Percentiles rank a stretch among this genome's conserved stretches.
Conservation (phyloP, 2,329 filamentous ascomycete species). For the Epichloe gansuensis region DNA sequence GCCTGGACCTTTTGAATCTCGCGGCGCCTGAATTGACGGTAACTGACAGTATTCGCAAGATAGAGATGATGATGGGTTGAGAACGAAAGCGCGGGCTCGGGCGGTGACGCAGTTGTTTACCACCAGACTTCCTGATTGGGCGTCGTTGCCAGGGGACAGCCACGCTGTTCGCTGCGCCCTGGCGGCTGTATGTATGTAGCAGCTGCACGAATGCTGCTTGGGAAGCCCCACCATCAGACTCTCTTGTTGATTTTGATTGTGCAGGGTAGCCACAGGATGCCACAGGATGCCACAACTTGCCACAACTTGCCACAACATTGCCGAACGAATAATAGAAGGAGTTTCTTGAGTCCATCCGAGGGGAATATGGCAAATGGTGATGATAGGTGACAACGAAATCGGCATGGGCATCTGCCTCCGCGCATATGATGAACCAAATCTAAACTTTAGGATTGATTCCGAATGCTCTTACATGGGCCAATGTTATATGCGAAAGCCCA, state of each 20-base stretch:
- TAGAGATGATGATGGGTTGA: not conserved
- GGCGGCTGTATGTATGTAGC: not conserved
- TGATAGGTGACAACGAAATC: no score
- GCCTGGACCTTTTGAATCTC: not conserved
- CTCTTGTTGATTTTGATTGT: not conserved
- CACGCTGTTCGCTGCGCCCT: not conserved
- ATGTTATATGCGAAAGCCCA: no score
- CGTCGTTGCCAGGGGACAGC: conserved; percentile 4
- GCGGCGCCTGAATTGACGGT: not conserved
- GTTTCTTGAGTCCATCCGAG: no score
- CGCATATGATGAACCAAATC: no score
- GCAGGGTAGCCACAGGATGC: not conserved
- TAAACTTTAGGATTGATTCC: no score
- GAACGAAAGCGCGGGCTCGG: not conserved
- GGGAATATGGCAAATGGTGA: no score
- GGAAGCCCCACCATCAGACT: not conserved
- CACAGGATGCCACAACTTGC: no score
- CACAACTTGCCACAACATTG: no score
- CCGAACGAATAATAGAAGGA: no score
- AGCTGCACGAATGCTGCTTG: not conserved
- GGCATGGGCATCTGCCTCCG: no score
- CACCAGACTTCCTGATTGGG: conserved; percentile 8
- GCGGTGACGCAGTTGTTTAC: conserved; percentile 8
- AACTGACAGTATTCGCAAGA: not conserved
- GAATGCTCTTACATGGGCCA: no score